Evolutionary conservation across 768 basidiomycete genomes (phyloP).

Genomic region (Mycena galopus): DNA sequence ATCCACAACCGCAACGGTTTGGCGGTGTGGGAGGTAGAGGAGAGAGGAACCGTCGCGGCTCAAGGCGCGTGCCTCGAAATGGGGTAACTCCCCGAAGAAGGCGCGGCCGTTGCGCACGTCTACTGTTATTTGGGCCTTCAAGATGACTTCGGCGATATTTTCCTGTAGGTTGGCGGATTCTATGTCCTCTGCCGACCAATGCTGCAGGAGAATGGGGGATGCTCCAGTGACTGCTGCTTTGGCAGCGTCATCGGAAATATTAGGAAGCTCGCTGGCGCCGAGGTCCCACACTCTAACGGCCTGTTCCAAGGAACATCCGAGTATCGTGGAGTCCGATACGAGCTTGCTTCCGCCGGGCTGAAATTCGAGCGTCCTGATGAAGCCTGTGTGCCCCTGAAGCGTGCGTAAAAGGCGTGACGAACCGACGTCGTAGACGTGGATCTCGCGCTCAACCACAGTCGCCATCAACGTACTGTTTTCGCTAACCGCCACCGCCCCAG

Average conservation of each 20-base stretch:
- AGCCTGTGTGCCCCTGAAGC: constrained; percentile 4
- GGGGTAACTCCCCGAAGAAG: neutral
- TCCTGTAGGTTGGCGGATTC: constrained; percentile 2
- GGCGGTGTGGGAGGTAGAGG: neutral
- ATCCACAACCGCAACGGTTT: constrained; percentile 9
- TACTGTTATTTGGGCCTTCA: neutral
- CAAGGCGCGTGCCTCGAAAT: constrained; percentile 17
- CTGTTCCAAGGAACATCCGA: neutral
- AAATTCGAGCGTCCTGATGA: constrained; percentile 5
- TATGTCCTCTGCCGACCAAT: constrained; percentile 12
- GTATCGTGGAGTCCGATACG: neutral
- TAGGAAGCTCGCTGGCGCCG: neutral
- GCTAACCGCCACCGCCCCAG: constrained; percentile 1
- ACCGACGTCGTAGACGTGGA: constrained; percentile 13
- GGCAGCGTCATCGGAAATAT: constrained; percentile 3
- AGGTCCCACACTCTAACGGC: constrained; percentile 13
- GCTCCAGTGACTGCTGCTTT: constrained; percentile 2
- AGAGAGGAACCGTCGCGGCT: constrained; percentile 27
- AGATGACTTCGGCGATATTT: neutral
- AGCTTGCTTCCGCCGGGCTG: constrained; percentile 22
- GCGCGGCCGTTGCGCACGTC: constrained; percentile 17
- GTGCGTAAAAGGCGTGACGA: constrained; percentile 10
- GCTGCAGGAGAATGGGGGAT: constrained; percentile 3
- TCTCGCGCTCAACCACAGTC: neutral
- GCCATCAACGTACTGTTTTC: constrained; percentile 7